Evolutionary conservation across 192 early-diverging fungal genomes (phyloP).

Genomic region (Mortierella alpina): DNA sequence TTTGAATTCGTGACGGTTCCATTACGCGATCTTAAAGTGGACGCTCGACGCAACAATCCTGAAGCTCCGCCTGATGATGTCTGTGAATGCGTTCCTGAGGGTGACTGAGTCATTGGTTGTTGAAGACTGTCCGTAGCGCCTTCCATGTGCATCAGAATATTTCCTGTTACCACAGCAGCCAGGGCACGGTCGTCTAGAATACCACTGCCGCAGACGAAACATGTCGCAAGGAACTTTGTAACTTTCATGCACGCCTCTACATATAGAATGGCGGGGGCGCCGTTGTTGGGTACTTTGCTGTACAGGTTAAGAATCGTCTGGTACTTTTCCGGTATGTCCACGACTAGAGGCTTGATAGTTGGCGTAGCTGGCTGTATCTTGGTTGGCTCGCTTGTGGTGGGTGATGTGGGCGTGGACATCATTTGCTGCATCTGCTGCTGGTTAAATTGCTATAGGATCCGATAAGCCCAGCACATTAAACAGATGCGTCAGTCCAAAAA

Average conservation of each 20-base stretch:
- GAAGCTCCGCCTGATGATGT: slow-evolving; percentile 15
- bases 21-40: slow-evolving; percentile 38
- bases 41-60: slow-evolving; percentile 36
- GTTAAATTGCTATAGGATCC: slow-evolving; percentile 26
- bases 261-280: slow-evolving; percentile 68
- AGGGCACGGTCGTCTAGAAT: slow-evolving; percentile 46
- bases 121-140: slow-evolving; percentile 2
- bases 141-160: slow-evolving; percentile 31
- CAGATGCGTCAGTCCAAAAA: background rate
- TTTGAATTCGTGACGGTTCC: slow-evolving; percentile 23
- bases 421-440: slow-evolving; percentile 34
- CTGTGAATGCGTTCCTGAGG: slow-evolving; percentile 21
- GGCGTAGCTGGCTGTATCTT: slow-evolving; percentile 23
- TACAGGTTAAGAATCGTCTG: slow-evolving; percentile 74
- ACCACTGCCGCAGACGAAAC: slow-evolving; percentile 44
- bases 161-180: slow-evolving; percentile 44
- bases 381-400: slow-evolving; percentile 28
- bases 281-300: slow-evolving; percentile 61
- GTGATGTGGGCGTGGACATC: slow-evolving; percentile 43
- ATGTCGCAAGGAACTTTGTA: slow-evolving; percentile 68
- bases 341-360: slow-evolving; percentile 49
- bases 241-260: slow-evolving; percentile 76
- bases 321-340: slow-evolving; percentile 76
- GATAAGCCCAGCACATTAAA: background rate
- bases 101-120: slow-evolving; percentile 28